Evolutionary conservation across 176 grass and related monocot genomes (phyloP), one percentile per base, ranked within the genome.

Genomic region (Eragrostis curvula): DNA sequence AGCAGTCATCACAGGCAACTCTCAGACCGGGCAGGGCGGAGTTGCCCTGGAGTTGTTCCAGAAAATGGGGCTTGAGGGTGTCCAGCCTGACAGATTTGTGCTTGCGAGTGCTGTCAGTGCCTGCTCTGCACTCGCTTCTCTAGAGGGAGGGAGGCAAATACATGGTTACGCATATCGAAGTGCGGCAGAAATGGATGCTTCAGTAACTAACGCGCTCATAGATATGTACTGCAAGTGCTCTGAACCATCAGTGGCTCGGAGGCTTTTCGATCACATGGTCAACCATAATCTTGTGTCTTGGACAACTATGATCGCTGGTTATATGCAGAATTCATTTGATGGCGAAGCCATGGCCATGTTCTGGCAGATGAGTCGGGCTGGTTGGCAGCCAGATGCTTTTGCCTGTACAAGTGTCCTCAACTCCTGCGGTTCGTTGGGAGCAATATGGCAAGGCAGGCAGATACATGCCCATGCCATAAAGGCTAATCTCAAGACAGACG

Each of bases 241-340:
- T 53, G 71, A 79, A 85, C 23, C 91, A 25, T 83, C n/a, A 46
- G 44, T 77, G 82, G 94, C 94, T 46, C 89, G 74, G 8, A 90
- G 47, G 70, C 83, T 94, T 36, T 94, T 97, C 84, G 79, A 94
- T 77, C 71, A 3, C 30, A 90, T 88, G 82, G 68, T 39, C 61
- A 76, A 68, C 69, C 68, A 36, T 44, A 88, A 97, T 66, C 79
- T 94, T 79, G 94, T 97, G 36, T 88, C 91, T 43, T 97, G 94
- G 94, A 97, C 91, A 42, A 90, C 94, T n/a, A 89, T 94, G 86
- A 90, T 97, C 45, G 59, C 84, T 46, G 94, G 89, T 13, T 94
- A 94, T 59, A 88, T 97, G 94, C 91, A 94, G 75, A 90, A 81
- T 52, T 88, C 87, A 32, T 89, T 70, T 25, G 70, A 90, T 82